Evolutionary conservation across 2,329 filamentous ascomycete genomes (phyloP).

Genomic region (Aspergillus ibericus): DNA sequence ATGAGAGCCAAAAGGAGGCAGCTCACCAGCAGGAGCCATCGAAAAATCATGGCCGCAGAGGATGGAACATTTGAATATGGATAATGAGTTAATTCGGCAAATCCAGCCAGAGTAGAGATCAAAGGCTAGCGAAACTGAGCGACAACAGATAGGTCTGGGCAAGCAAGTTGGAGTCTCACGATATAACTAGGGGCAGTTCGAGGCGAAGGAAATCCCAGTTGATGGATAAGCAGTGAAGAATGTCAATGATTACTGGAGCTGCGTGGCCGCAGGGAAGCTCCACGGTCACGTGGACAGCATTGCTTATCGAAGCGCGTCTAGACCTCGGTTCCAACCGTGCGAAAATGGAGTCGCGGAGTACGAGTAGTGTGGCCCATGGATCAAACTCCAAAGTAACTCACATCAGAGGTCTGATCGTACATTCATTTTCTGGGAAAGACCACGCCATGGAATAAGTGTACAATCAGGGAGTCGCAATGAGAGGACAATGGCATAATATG

Average conservation of each 20-base stretch:
- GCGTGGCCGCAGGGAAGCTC: conserved; percentile 34
- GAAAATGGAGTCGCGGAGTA: neutral
- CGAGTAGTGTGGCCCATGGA: neutral
- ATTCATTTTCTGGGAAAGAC: neutral
- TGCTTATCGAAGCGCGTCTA: conserved; percentile 21
- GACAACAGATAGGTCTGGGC: neutral
- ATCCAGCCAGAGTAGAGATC: neutral
- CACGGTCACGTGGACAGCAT: conserved; percentile 29
- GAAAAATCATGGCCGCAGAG: conserved; percentile 38
- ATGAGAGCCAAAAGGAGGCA: conserved; percentile 55
- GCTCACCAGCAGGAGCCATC: conserved; percentile 49
- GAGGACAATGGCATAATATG: too few species aligned
- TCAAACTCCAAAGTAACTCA: neutral
- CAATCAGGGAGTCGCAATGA: too few species aligned
- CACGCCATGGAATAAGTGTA: too few species aligned
- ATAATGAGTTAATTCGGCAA: conserved; percentile 1
- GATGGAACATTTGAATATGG: conserved; percentile 31
- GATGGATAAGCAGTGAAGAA: neutral
- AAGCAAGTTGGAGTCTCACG: neutral
- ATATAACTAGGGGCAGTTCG: neutral
- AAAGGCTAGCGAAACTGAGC: neutral
- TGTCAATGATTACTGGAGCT: conserved; percentile 13
- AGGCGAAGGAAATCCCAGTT: neutral
- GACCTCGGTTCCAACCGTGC: neutral
- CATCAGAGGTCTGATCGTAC: neutral